These are phyloP conservation scores for Thelonectria blattea DNA, from an alignment of 2,329 filamentous ascomycete species.

Conservation along the genomic window DNA sequence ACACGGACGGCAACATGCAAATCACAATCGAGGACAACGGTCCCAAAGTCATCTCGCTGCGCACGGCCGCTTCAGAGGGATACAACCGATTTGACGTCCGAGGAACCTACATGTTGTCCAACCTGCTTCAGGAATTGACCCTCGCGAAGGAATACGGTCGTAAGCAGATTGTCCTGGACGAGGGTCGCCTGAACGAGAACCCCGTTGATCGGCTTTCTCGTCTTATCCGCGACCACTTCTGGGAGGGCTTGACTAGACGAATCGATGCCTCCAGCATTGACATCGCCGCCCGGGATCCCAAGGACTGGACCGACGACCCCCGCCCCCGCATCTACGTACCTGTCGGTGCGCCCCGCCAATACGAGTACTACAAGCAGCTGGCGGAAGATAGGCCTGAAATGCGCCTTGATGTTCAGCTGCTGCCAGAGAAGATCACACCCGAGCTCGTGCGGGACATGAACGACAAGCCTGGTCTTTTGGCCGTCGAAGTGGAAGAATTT, in stretches of 20 bases:
- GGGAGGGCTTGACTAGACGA: conserved; percentile 86
- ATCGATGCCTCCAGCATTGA: conserved; percentile 91
- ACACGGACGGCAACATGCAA: conserved; percentile 93
- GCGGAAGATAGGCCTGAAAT: conserved; percentile 82
- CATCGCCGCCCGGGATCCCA: conserved; percentile 85
- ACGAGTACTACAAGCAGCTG: conserved; percentile 85
- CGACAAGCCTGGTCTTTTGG: conserved; percentile 84
- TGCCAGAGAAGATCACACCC: conserved; percentile 79
- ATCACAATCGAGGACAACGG: conserved; percentile 97
- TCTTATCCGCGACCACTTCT: conserved; percentile 88
- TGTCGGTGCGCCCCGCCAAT: conserved; percentile 81
- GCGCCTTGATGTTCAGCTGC: conserved; percentile 81
- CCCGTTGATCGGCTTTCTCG: conserved; percentile 87
- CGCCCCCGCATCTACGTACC: conserved; percentile 93
- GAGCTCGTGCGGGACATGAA: conserved; percentile 85
- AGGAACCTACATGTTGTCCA: conserved; percentile 97
- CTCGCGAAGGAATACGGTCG: conserved; percentile 90
- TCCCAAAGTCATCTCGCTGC: conserved; percentile 86
- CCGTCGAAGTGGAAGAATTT: conserved; percentile 84
- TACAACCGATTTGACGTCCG: conserved; percentile 89
- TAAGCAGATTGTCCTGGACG: conserved; percentile 88
- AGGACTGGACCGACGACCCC: conserved; percentile 93
- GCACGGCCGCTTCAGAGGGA: conserved; percentile 84
- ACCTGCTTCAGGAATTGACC: conserved; percentile 91
- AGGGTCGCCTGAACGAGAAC: conserved; percentile 91